Base-by-base conservation (phyloP, 805 yeast genomes). In the Saccharomycopsis sp. region DNA sequence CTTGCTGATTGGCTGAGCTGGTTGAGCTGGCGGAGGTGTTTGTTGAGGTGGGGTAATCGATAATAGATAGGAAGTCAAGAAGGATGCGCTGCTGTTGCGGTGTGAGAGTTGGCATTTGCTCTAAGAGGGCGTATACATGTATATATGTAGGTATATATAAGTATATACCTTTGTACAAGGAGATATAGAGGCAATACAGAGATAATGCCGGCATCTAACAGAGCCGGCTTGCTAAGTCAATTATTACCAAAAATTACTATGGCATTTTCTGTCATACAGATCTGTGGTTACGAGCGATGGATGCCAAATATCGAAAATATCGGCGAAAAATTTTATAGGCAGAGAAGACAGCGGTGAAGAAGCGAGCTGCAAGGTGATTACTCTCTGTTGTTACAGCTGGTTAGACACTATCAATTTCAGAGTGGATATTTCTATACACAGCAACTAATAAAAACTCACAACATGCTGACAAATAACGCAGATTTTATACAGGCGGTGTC, bases 401-500 rank as follows among this genome's bases (percentile, higher is more conserved):
- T n/a, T n/a, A n/a, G n/a, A n/a, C n/a, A n/a, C n/a, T n/a, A 35
- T 35, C 41, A 35, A 9, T 14, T 9, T 35, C 41, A 35, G 41
- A 14, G 14, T 35, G 22, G 22, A 44, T 44, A n/a, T 5, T 17
- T 44, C 49, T 17, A 44, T 8, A 17, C 5, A 8, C 5, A 7
- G 5, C 49, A 44, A 17, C 3, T 44, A 12, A 44, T 44, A 44
- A 17, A 7, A 12, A 44, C 49, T 5, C 12, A 29, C 19, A 56
- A 25, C 47, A 41, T 24, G 19, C 17, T 44, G n/a, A 55, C 49
- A 38, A 50, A 56, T 52, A 56, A 56, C 29, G 23, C 34, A 34
- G 47, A 54, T 62, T 38, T 60, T 55, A 9, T 58, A 42, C 8
- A n/a, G n/a, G 29, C 51, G 17, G 61, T 59, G 25, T 20, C 47